Evolutionary conservation across 768 basidiomycete genomes (phyloP).

Genomic region (Daedaleopsis nitida): DNA sequence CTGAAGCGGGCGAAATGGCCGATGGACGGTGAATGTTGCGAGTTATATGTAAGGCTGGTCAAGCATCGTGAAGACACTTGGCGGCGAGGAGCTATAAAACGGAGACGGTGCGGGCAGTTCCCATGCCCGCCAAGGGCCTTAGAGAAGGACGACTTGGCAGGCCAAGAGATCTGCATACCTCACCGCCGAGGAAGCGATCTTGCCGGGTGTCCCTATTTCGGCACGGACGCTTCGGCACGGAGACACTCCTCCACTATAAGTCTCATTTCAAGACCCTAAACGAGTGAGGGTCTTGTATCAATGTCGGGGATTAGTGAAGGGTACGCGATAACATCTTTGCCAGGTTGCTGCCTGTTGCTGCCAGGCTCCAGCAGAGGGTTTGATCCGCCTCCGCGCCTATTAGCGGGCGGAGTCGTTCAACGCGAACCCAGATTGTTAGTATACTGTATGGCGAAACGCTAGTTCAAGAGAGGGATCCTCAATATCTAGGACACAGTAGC

Average conservation of each 20-base stretch:
- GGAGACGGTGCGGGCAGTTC: constrained; percentile 10
- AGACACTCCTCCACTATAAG: not conserved
- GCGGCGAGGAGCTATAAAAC: constrained; percentile 17
- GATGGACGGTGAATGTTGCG: not conserved
- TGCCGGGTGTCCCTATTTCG: constrained; percentile 3
- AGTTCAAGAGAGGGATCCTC: too few species aligned
- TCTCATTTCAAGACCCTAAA: too few species aligned
- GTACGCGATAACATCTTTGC: too few species aligned
- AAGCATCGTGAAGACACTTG: constrained; percentile 18
- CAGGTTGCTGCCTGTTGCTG: too few species aligned
- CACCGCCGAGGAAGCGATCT: constrained; percentile 10
- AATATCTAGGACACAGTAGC: too few species aligned
- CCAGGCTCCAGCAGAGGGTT: too few species aligned
- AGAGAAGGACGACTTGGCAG: constrained; percentile 17
- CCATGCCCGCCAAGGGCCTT: constrained; percentile 21
- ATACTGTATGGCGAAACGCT: too few species aligned
- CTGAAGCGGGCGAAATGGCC: not conserved
- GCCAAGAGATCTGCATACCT: constrained; percentile 17
- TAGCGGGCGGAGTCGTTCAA: too few species aligned
- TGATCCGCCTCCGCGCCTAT: too few species aligned
- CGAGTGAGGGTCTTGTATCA: too few species aligned
- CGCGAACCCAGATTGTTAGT: too few species aligned
- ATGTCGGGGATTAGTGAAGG: too few species aligned
- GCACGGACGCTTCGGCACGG: not conserved
- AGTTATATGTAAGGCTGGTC: constrained; percentile 4